Evolutionary conservation across 2,329 filamentous ascomycete genomes (phyloP).

Genomic region (Scortechinia acanthostroma): DNA sequence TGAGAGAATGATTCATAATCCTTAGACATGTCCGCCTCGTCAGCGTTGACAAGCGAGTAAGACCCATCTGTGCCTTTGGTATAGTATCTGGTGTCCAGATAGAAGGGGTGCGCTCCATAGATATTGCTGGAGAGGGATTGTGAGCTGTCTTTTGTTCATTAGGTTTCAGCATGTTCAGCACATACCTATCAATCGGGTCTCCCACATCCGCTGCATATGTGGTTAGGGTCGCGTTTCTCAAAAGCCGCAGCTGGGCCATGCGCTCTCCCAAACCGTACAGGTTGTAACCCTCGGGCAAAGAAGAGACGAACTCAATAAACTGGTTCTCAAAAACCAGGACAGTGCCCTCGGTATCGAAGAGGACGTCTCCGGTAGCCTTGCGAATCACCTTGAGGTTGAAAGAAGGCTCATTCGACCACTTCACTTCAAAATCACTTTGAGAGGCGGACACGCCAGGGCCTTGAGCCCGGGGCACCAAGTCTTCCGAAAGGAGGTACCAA

Average conservation of each 20-base stretch:
- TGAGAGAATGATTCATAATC: slow-evolving; percentile 65
- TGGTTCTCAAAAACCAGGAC: slow-evolving; percentile 70
- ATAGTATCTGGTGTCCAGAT: slow-evolving; percentile 74
- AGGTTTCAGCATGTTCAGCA: not conserved
- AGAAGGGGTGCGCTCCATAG: slow-evolving; percentile 73
- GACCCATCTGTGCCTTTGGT: slow-evolving; percentile 37
- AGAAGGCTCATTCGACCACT: slow-evolving; percentile 43
- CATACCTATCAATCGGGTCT: slow-evolving; percentile 44
- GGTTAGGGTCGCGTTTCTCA: slow-evolving; percentile 66
- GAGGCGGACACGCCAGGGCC: slow-evolving; percentile 27
- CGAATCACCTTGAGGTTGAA: slow-evolving; percentile 64
- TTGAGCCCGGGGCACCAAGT: slow-evolving; percentile 41
- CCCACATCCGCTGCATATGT: slow-evolving; percentile 63
- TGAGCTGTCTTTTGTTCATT: not conserved
- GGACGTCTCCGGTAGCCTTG: slow-evolving; percentile 49
- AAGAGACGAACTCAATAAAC: slow-evolving; percentile 66
- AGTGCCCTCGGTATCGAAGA: slow-evolving; percentile 61
- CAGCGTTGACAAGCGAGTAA: slow-evolving; percentile 40
- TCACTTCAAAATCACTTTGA: slow-evolving; percentile 43
- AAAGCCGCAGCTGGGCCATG: slow-evolving; percentile 65
- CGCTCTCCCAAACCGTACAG: slow-evolving; percentile 70
- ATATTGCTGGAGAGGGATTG: slow-evolving; percentile 38
- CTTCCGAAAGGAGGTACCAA: slow-evolving; percentile 61
- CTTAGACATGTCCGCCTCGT: slow-evolving; percentile 39
- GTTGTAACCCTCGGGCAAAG: slow-evolving; percentile 66